Base-by-base conservation (phyloP, 2,329 filamentous ascomycete species). In the Chaetomiaceae sp. region DNA sequence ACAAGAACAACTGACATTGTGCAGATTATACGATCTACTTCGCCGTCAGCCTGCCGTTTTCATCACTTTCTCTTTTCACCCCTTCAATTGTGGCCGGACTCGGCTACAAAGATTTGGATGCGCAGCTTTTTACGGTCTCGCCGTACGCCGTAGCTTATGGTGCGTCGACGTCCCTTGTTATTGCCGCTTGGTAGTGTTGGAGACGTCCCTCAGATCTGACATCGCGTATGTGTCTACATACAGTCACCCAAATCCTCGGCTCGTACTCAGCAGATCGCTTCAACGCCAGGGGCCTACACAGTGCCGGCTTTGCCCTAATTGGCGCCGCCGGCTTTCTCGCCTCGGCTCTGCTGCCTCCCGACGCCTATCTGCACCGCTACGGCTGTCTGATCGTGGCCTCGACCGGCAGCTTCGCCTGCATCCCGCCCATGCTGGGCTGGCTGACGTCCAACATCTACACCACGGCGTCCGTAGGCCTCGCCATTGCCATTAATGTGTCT, bases 341-440 rank as follows among this genome's bases (percentile, higher is more conserved):
- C 0, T 84, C 83, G 0, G 83, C 81, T 1, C 66, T 79, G 2
- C 70, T 86, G 2, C 80, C 84, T 0, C 64, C 79, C 0, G 68
- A 77, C 34, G 71, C 76, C 3, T 86, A 83, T 57, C 55, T 68
- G 9, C 59, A 64, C 14, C 78, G 84, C n/a, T 87, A 87, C 59
- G 83, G 79, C 29, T 84, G 81, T 51, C 72, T 88, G 9, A 83
- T 87, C 26, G 68, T 88, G 32, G 83, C 81, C 0, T 72, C 79
- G 1, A 75, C 77, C 2, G 83, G 84, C 1, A 71, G 82, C 0
- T 88, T 88, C 51, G 74, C 80, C 1, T 83, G 78, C 53, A 83
- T 86, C 37, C 83, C 84, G 0, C 81, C 83, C 0, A 71, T 88
- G 49, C 69, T 85, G 1, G 82, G 81, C n/a, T 86, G 82, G 83